Base-by-base conservation (phyloP, 169 alveolate genomes). In the Eimeria praecox region DNA sequence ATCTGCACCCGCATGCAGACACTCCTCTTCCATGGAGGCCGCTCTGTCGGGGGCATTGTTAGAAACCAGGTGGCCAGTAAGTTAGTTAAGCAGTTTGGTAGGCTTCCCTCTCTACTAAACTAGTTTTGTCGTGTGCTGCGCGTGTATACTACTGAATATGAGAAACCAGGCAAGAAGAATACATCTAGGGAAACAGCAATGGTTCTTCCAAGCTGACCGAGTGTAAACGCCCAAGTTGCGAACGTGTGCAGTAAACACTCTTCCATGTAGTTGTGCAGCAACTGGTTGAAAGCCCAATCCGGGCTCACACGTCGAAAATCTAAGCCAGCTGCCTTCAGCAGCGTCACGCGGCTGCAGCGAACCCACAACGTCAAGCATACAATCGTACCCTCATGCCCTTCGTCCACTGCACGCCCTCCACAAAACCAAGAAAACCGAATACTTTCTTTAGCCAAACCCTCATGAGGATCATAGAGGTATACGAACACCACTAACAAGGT, bases 211-310 rank as follows among this genome's bases (percentile, higher is more conserved):
- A 75, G 40, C 95, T 22, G 22, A 90, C 95, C 95, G 35, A 73
- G 75, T 33, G 90, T 90, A 24, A 90, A 90, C 54, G 90, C 95
- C 95, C 90, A 90, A 8, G 95, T 44, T 22, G 87, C 88, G n/a
- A 90, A 90, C 54, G 75, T 56, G 80, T 90, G 71, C 20, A 90
- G 80, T 6, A 73, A 71, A 59, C 90, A 90, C 46, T 90, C 95
- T 49, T 90, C 95, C 20, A 75, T 54, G 90, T 90, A 90, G 78
- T 90, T 90, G 64, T 78, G 95, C 54, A 90, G 73, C 62, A 90
- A 90, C 89, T 90, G 95, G 59, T 71, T 71, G n/a, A 90, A 69
- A 18, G 89, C 71, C 95, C 95, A 90, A 14, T 77, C 86, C 8
- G 73, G 90, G 80, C 87, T 35, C 40, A 56, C 64, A 35, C 78